Evolutionary conservation across 441 rosid genomes (phyloP), one percentile per base, ranked within the genome.

Genomic region (Viola pubescens): DNA sequence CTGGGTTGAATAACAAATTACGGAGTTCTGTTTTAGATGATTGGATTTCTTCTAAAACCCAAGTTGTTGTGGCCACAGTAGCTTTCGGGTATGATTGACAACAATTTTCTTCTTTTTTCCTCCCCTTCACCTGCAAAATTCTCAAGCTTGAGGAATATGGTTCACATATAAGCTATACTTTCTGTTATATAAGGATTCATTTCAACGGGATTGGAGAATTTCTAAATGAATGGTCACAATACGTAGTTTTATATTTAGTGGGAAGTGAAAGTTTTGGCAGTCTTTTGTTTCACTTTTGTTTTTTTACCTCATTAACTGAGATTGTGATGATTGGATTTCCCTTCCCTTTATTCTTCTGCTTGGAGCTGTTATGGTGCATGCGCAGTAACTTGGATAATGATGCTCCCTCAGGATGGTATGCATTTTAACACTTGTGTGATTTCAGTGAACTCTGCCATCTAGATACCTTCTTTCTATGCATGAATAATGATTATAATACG

Each of bases 61-160:
- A 85, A 79, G 94, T 94, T 66, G 91, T 90, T 60, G 95, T 94
- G 51, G 98, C 96, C 72, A 94, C 97, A n/a, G 97, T 90, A 54
- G 97, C 97, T 66, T 94, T 90, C 67, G 98, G 98, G 98, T 94
- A 89, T 74, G 69, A 61, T 63, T 40, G 16, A 60, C 60, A 74
- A 67, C 61, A 7, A 26, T 26, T 26, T 47, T 19, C 16, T 16
- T 54, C 41, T 10, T 10, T 38, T 49, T 13, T 47, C 7, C 39
- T 19, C n/a, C 42, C 37, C 1, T 60, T n/a, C n/a, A 40, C 43
- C 10, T 4, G 37, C 49, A 52, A 12, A 16, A 50, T 51, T 47
- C 43, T 61, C 48, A 26, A 49, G 40, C 52, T 43, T 64, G 51
- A 44, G 47, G 42, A 19, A 52, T 52, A 49, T 3, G 50, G 55